These are phyloP conservation scores for Kwoniella europaea DNA, from an alignment of 768 basidiomycete species.

Conservation along the genomic window DNA sequence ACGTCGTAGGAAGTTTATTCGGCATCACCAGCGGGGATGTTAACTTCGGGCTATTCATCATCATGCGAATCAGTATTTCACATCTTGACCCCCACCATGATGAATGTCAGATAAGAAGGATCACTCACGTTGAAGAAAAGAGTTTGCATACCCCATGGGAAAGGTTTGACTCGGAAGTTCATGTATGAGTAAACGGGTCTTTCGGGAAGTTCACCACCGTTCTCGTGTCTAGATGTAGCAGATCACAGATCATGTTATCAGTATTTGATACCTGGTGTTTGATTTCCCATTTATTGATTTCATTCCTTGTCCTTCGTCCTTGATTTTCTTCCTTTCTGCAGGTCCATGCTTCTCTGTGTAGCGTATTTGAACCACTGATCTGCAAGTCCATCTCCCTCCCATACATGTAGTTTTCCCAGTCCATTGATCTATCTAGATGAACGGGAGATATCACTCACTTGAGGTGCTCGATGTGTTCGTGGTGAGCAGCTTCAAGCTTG, in stretches of 20 bases:
- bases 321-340: too few species aligned
- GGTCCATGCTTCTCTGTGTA: too few species aligned
- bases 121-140: conserved; percentile 58
- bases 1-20: not conserved
- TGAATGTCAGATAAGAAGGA: not conserved
- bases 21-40: conserved; percentile 49
- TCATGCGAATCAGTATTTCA: too few species aligned
- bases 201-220: conserved; percentile 52
- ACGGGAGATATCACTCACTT: conserved; percentile 35
- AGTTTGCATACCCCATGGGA: conserved; percentile 52
- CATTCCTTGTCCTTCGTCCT: too few species aligned
- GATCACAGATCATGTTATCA: too few species aligned
- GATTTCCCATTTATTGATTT: too few species aligned
- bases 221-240: conserved; percentile 31
- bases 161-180: conserved; percentile 57
- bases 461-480: conserved; percentile 50
- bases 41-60: conserved; percentile 49
- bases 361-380: not conserved
- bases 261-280: too few species aligned
- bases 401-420: too few species aligned
- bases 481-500: conserved; percentile 55
- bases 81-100: too few species aligned
- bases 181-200: conserved; percentile 57
- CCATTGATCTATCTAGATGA: not conserved
- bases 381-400: not conserved